These are phyloP conservation scores for Globisporangium camurandrum DNA, from an alignment of 352 stramenopile species.

Conservation along the genomic window DNA sequence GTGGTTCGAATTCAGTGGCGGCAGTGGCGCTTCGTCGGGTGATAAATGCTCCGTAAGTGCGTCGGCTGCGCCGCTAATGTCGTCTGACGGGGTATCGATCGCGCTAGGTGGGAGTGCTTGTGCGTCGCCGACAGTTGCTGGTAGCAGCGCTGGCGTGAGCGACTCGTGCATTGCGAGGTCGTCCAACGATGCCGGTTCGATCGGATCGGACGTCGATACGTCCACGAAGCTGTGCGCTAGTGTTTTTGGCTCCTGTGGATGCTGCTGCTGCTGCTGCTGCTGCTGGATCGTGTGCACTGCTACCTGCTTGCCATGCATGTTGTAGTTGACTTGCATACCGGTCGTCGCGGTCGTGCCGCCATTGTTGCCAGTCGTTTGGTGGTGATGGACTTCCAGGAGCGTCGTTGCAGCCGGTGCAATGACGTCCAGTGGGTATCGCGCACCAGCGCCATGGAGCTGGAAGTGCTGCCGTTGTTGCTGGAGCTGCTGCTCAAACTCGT, in stretches of 20 bases:
- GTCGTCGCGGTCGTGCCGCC: background rate
- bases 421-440: conserved; percentile 4
- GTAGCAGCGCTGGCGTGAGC: background rate
- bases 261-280: conserved; percentile 13
- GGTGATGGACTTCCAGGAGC: conserved; percentile 9
- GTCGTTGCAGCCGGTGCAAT: conserved; percentile 3
- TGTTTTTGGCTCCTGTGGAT: conserved; percentile 8
- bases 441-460: conserved; percentile 8
- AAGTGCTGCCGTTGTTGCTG: conserved; percentile 13
- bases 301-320: conserved; percentile 13
- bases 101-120: background rate
- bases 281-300: conserved; percentile 17
- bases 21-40: background rate
- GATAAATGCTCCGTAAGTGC: background rate
- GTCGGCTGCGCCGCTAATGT: background rate
- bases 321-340: background rate
- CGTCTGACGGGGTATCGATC: background rate
- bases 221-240: conserved; percentile 8
- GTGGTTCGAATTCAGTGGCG: too few species aligned
- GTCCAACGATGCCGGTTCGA: conserved; percentile 11
- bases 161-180: background rate
- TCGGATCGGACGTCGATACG: background rate
- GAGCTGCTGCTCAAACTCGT: conserved; percentile 18
- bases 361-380: background rate
- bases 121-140: too few species aligned